Evolutionary conservation across 345 rosid species (phyloP), one percentile per base, ranked within the genome.

Genomic region (Atalantia buxifolia): DNA sequence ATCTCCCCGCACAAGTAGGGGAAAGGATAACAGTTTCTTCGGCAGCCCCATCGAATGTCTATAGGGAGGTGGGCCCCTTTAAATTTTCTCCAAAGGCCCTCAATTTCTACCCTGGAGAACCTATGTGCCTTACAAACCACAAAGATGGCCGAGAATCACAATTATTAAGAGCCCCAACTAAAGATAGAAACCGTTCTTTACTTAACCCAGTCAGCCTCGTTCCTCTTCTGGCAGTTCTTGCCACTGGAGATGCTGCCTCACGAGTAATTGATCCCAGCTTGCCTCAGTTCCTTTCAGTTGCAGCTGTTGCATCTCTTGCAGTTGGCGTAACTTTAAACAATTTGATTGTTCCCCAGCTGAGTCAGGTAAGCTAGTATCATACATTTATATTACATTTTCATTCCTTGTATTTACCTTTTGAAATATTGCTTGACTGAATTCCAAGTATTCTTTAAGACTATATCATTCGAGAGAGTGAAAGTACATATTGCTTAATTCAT

Each of bases 1-100:
- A 92, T 36, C 97, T 94, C 67, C 98, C 98, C 68, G 97, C 98
- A n/a, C 97, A 92, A 84, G 92, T 90, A 82, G 94, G 97, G 79
- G 97, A 96, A 87, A 91, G 98, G 80, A 97, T 92, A 76, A 94
- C 99, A 56, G 81, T 94, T 87, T 87, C 91, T 79, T 94, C 93
- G 60, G 94, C 98, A 79, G 92, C 96, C 72, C 98, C 98, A 75
- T 83, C 89, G 40, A 84, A 84, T 84, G 85, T 89, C 76, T 92
- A 88, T 69, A 88, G 95, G 84, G 92, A 87, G 78, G 86, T 91
- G 18, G 99, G 98, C 21, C 99, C 97, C 28, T 87, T 96, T 72
- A 90, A 89, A 65, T 90, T 96, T 79, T 88, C 78, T 79, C 92
- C 98, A n/a, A 96, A 91, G 85, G 85, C 89, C 55, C 89, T 90